phyloP scores from a whole-genome alignment of 1,284 basidiomycete species.

The Cutaneotrichosporon daszewskae region DNA sequence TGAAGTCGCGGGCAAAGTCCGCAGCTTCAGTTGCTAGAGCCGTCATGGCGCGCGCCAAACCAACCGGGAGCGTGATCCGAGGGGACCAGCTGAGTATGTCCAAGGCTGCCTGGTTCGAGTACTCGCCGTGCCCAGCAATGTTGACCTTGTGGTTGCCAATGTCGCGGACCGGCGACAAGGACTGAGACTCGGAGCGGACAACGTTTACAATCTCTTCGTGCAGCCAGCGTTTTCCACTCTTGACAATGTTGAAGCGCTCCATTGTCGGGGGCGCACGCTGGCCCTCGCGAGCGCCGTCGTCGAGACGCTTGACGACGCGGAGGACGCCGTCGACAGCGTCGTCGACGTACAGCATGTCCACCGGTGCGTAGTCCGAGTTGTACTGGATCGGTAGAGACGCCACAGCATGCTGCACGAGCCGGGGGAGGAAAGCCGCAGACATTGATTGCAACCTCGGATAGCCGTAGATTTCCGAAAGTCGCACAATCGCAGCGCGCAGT shows the following conservation, averaged over 20 bases:
- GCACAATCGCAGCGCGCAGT: slow-evolving; percentile 25
- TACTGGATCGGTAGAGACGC: slow-evolving; percentile 41
- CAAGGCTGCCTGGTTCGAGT: slow-evolving; percentile 12
- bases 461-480: slow-evolving; percentile 44
- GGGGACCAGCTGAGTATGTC: slow-evolving; percentile 29
- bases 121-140: slow-evolving; percentile 9
- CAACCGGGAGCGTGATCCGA: slow-evolving; percentile 18
- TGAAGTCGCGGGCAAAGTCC: slow-evolving; percentile 28
- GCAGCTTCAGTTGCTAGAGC: slow-evolving; percentile 22
- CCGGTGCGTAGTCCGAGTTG: slow-evolving; percentile 26
- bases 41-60: slow-evolving; percentile 26
- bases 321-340: slow-evolving; percentile 35
- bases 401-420: slow-evolving; percentile 35
- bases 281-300: not conserved
- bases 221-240: slow-evolving; percentile 33
- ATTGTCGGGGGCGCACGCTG: slow-evolving; percentile 2
- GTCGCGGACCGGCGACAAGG: slow-evolving; percentile 38
- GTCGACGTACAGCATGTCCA: slow-evolving; percentile 38
- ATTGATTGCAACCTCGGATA: too few relatives aligned
- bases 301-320: slow-evolving; percentile 13
- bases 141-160: slow-evolving; percentile 24
- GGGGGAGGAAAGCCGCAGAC: slow-evolving; percentile 36
- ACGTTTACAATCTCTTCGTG: slow-evolving; percentile 33
- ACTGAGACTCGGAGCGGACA: slow-evolving; percentile 29
- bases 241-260: slow-evolving; percentile 35